Conservation (phyloP, 2,329 filamentous ascomycete species). For the Fusarium agapanthi region DNA sequence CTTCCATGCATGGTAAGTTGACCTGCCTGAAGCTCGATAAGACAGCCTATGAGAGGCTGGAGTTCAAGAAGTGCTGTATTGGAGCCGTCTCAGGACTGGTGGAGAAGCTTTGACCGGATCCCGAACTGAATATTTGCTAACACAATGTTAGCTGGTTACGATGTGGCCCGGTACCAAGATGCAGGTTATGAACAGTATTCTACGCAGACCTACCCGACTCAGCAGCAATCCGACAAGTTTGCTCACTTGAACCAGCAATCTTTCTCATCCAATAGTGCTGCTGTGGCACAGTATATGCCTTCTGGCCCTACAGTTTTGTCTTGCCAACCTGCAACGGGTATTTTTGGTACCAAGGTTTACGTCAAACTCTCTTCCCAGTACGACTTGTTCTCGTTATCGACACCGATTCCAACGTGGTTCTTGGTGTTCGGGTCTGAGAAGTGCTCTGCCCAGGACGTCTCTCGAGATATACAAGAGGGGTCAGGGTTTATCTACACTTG, state of each 20-base stretch:
- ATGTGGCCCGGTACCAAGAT: constrained; percentile 69
- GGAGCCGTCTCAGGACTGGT: neutral
- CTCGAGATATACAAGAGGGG: constrained; percentile 65
- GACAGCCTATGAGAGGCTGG: constrained; percentile 40
- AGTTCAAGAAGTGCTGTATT: neutral
- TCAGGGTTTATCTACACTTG: constrained; percentile 76
- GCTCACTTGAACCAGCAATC: constrained; percentile 63
- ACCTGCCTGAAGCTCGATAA: neutral
- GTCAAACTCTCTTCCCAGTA: constrained; percentile 80
- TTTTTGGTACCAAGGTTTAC: constrained; percentile 73
- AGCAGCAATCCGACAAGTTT: constrained; percentile 61
- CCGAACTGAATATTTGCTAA: constrained; percentile 17
- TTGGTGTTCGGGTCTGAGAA: constrained; percentile 83
- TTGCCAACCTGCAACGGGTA: constrained; percentile 74
- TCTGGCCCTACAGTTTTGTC: constrained; percentile 70
- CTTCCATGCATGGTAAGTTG: constrained; percentile 83
- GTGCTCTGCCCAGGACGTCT: constrained; percentile 67
- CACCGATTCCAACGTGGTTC: constrained; percentile 65
- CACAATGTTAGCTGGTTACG: constrained; percentile 57
- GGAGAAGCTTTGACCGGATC: neutral
- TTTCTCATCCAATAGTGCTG: constrained; percentile 68
- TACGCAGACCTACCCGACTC: constrained; percentile 55
- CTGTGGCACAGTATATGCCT: constrained; percentile 73
- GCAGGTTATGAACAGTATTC: constrained; percentile 63
- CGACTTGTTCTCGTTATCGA: constrained; percentile 70